Evolutionary conservation across 495 filamentous ascomycete genomes (phyloP).

Genomic region (Aspergillus sparsus): DNA sequence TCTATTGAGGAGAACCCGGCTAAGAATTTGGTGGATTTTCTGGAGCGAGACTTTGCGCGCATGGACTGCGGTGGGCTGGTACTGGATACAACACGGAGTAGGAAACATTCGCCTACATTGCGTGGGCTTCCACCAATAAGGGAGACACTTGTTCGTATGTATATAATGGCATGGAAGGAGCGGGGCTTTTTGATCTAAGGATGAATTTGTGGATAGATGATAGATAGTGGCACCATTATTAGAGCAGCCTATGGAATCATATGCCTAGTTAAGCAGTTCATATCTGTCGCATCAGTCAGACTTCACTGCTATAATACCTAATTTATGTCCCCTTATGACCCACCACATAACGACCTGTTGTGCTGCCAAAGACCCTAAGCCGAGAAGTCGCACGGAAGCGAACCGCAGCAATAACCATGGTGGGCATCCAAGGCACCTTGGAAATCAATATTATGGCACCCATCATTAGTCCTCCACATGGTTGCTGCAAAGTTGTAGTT

Average conservation of each 20-base stretch:
- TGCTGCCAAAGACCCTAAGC: too few relatives aligned
- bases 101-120: background rate
- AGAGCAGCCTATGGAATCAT: too few relatives aligned
- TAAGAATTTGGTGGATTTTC: conserved; percentile 2
- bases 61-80: conserved; percentile 7
- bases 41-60: conserved; percentile 4
- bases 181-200: too few relatives aligned
- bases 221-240: too few relatives aligned
- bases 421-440: background rate
- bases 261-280: too few relatives aligned
- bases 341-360: too few relatives aligned
- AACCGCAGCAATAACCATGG: conserved; percentile 4
- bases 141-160: background rate
- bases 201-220: too few relatives aligned
- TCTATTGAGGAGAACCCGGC: background rate
- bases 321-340: too few relatives aligned
- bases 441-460: conserved; percentile 2
- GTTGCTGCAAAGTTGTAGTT: background rate
- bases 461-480: background rate
- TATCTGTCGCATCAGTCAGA: too few relatives aligned
- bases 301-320: too few relatives aligned
- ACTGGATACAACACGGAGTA: background rate
- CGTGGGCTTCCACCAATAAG: background rate
- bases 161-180: background rate
- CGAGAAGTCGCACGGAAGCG: background rate